Evolutionary conservation across 495 filamentous ascomycete species (phyloP), one percentile per base, ranked within the genome.

Genomic region (Tuber borchii): DNA sequence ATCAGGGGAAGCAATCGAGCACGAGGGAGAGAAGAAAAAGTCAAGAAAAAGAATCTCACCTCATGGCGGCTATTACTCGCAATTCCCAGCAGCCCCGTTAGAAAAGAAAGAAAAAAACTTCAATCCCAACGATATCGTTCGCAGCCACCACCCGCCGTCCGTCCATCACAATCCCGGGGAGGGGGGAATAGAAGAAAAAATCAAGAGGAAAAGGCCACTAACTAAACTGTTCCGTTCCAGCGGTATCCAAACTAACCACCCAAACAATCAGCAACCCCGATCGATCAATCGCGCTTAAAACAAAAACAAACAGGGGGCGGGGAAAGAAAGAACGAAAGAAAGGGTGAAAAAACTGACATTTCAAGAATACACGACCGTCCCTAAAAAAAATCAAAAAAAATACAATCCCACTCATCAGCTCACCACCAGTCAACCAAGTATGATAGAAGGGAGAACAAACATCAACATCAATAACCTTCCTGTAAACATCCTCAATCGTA

Each of bases 151-250:
- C 7, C 56, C 48, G 0, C 48, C n/a, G 9, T 61, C 56, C 12
- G 14, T 17, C 56, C 56, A 65, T 34, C 56, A 65, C 56, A 34
- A 65, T 65, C 56, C 26, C 26, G 16, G 5, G 56, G 26, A 14
- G 6, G 31, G 19, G 56, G 2, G 10, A 31, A 61, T n/a, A 65
- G 56, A 17, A 65, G 31, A 34, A 65, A 65, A 26, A 45, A 31
- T 34, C 69, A 22, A 69, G 14, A 74, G 22, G 39, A 71, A 73
- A 69, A 71, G 75, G 71, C 65, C 71, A 87, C 92, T 87, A 87
- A 96, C 93, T 97, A 85, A 99, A 99, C 84, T 99, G 95, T 86
- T 99, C 95, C 79, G 95, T 97, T 65, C 95, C 95, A 76, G 95
- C 95, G 39, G 95, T 99, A 83, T 99, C 95, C 81, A 99, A 89